These are phyloP conservation scores for Saccharomycopsis sp. DNA, from an alignment of 805 yeast species.

Conservation along the genomic window DNA sequence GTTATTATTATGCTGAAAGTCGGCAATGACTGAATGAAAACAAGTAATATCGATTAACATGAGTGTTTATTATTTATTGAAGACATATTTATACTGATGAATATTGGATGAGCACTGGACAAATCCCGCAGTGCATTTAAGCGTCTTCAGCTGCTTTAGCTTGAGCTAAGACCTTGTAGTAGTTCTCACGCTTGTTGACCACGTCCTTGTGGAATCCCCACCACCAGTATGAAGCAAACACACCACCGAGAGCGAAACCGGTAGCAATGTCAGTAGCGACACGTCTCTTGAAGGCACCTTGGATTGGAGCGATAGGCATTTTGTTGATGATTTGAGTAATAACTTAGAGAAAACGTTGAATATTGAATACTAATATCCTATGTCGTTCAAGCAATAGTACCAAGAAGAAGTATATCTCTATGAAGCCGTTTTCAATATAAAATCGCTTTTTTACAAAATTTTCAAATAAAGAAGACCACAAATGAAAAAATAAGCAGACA, in stretches of 20 bases:
- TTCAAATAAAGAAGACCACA: neutral
- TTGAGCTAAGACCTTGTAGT: conserved; percentile 73
- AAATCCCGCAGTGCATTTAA: neutral
- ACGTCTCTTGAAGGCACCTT: conserved; percentile 76
- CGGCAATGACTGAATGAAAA: neutral
- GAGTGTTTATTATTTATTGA: neutral
- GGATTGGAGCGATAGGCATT: conserved; percentile 81
- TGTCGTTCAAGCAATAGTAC: neutral
- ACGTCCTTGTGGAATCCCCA: conserved; percentile 71
- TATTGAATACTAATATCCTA: neutral
- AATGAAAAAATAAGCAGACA: conserved; percentile 1
- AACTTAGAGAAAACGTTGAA: neutral
- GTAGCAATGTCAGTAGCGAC: conserved; percentile 70
- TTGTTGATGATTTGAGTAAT: conserved; percentile 17
- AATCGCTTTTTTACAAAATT: neutral
- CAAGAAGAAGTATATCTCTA: neutral
- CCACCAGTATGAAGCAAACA: conserved; percentile 75
- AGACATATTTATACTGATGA: neutral
- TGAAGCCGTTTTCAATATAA: neutral
- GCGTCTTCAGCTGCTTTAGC: conserved; percentile 42
- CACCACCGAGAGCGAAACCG: conserved; percentile 60
- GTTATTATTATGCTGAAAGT: too few relatives aligned
- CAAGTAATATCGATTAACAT: neutral
- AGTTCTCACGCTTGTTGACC: conserved; percentile 74
- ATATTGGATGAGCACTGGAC: neutral